Evolutionary conservation across 495 filamentous ascomycete species (phyloP).

Genomic region (Aspergillus asperescens): DNA sequence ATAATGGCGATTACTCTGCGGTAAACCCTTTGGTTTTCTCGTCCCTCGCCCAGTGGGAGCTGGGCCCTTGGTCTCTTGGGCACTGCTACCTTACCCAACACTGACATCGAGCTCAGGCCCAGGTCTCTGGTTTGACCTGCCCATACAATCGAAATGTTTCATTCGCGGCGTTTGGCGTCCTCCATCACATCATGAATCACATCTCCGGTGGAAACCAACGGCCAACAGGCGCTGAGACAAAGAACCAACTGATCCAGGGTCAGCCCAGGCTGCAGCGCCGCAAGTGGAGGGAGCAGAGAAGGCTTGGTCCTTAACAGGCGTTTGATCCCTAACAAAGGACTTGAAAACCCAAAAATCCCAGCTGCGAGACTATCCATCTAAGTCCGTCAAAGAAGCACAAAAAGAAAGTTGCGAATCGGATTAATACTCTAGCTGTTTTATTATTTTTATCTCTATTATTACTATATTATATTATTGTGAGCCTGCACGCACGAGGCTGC

Average conservation of each 20-base stretch:
- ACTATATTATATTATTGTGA: slow-evolving; percentile 6
- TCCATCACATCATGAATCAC: neutral
- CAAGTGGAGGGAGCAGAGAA: slow-evolving; percentile 3
- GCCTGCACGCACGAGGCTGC: slow-evolving; percentile 7
- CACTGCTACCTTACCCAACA: slow-evolving; percentile 9
- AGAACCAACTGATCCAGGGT: slow-evolving; percentile 13
- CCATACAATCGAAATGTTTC: slow-evolving; percentile 14
- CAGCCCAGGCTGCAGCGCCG: too few species aligned
- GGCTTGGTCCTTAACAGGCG: slow-evolving; percentile 8
- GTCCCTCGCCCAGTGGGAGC: too few species aligned
- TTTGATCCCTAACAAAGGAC: slow-evolving; percentile 29
- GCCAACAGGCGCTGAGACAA: slow-evolving; percentile 12
- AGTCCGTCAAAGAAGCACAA: slow-evolving; percentile 26
- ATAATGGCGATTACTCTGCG: neutral
- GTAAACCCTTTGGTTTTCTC: too few species aligned
- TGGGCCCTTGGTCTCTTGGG: too few species aligned
- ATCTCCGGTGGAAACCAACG: slow-evolving; percentile 1
- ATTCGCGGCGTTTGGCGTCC: slow-evolving; percentile 1
- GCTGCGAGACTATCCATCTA: slow-evolving; percentile 11
- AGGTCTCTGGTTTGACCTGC: neutral
- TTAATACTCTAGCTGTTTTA: neutral
- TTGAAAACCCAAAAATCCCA: slow-evolving; percentile 22
- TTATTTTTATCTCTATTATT: slow-evolving; percentile 8
- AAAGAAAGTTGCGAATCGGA: slow-evolving; percentile 12
- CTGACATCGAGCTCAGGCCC: too few species aligned